phyloP scores from a whole-genome alignment of 1,284 basidiomycete genomes.

The Papiliotrema terrestris region DNA sequence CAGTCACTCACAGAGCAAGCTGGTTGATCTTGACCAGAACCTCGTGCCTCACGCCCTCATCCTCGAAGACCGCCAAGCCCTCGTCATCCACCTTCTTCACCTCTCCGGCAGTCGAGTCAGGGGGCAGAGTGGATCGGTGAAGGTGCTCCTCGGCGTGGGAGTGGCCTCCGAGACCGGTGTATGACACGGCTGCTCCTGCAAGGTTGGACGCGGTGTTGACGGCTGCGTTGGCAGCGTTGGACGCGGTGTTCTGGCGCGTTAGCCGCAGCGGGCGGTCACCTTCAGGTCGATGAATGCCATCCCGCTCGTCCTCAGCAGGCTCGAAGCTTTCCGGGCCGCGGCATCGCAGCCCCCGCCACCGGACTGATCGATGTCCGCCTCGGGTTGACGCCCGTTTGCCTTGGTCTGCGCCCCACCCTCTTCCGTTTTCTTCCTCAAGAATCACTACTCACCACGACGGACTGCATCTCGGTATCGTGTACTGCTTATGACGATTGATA shows the following conservation, averaged over 20 bases:
- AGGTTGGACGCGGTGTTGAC: constrained; percentile 13
- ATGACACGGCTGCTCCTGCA: constrained; percentile 3
- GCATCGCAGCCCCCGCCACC: background rate
- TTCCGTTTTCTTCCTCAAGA: too few relatives aligned
- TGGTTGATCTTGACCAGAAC: constrained; percentile 41
- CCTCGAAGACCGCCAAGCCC: constrained; percentile 33
- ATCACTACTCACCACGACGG: background rate
- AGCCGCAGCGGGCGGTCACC: too few relatives aligned
- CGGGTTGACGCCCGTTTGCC: too few relatives aligned
- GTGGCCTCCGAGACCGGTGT: constrained; percentile 14
- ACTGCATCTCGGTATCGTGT: background rate
- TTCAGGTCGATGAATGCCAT: too few relatives aligned
- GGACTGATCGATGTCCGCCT: too few relatives aligned
- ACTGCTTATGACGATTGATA: background rate
- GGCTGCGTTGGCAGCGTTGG: constrained; percentile 7
- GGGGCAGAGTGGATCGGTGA: constrained; percentile 18
- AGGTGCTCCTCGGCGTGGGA: constrained; percentile 22
- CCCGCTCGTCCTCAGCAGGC: too few relatives aligned
- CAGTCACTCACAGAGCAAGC: constrained; percentile 31
- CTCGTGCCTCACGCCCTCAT: constrained; percentile 30
- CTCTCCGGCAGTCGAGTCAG: constrained; percentile 15
- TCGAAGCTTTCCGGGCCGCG: background rate
- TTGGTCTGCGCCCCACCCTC: too few relatives aligned
- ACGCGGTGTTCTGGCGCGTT: constrained; percentile 8
- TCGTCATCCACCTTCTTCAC: constrained; percentile 30